Conservation (phyloP, 1,139 yeast genomes). For the Hansenula sp. region DNA sequence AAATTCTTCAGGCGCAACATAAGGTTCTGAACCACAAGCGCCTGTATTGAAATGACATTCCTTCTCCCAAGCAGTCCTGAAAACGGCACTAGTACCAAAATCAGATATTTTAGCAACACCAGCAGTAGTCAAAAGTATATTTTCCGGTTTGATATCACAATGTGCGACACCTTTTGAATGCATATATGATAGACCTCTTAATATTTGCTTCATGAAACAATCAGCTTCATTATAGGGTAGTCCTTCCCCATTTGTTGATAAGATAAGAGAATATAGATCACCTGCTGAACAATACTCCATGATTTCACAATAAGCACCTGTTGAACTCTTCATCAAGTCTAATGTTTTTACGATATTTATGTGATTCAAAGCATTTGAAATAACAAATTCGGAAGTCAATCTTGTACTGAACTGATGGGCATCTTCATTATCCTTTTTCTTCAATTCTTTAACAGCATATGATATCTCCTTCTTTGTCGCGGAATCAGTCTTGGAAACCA, state of each 20-base stretch:
- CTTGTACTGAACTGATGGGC: slow-evolving; percentile 60
- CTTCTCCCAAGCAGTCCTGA: slow-evolving; percentile 67
- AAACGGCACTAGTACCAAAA: slow-evolving; percentile 77
- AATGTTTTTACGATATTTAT: slow-evolving; percentile 66
- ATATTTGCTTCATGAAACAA: slow-evolving; percentile 65
- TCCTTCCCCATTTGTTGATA: slow-evolving; percentile 29
- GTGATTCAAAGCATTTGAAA: slow-evolving; percentile 66
- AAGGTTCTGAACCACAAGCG: slow-evolving; percentile 74
- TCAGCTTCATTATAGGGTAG: slow-evolving; percentile 58
- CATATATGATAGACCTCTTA: slow-evolving; percentile 62
- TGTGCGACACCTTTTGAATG: slow-evolving; percentile 76
- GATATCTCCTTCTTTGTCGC: slow-evolving; percentile 33
- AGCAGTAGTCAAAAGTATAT: slow-evolving; percentile 45
- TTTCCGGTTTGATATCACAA: slow-evolving; percentile 71
- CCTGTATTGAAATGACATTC: slow-evolving; percentile 49
- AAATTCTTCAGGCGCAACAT: slow-evolving; percentile 72
- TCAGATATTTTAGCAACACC: slow-evolving; percentile 60
- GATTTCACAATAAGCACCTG: slow-evolving; percentile 65
- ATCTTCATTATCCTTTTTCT: slow-evolving; percentile 47
- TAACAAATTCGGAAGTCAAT: slow-evolving; percentile 73
- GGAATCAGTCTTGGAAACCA: slow-evolving; percentile 35
- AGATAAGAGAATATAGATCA: slow-evolving; percentile 51
- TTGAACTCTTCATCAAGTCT: slow-evolving; percentile 56
- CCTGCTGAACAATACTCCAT: slow-evolving; percentile 79
- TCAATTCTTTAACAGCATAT: slow-evolving; percentile 73